Base-by-base conservation (phyloP, 75 land plant genomes). In the Picea glauca region DNA sequence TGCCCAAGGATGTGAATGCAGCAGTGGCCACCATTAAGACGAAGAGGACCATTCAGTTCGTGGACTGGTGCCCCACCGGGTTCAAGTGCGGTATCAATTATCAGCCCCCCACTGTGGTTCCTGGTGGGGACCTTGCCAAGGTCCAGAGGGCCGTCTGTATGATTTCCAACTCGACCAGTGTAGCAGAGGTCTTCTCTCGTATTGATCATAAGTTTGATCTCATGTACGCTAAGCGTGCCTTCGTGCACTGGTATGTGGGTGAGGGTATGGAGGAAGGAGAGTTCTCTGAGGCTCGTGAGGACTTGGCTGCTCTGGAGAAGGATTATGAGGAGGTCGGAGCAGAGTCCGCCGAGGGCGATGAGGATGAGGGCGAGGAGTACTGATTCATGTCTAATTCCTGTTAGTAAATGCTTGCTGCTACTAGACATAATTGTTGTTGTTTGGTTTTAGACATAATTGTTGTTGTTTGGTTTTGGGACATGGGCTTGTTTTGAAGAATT, bases 241-340 rank as follows among this genome's bases (percentile, higher is more conserved):
- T 87, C 64, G 92, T 90, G 75, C 89, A 90, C 76, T 90, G 91
- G 91, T 87, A 90, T 58, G 89, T 90, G 3, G 90, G 91, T 40
- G 90, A 90, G 77, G 92, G 90, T 20, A 90, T 90, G 92, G 92
- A 84, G 59, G 88, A 87, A 60, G 88, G 88, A 13, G 87, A 86
- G 82, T 86, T 86, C 46, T 86, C 87, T 13, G 87, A 86, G 76
- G 87, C 87, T 0, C 76, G 87, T 57, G 87, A 86, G 78, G 87
- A 86, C 32, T 43, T 82, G 68, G 83, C 83, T 65, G 79, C 79
- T 15, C 79, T 78, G 57, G 72, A 78, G 58, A 78, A 78, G 62
- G 83, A 77, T 31, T 82, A 83, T 62, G 67, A 78, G 59, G 87
- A 85, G 77, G 88, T 83, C 74, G 88, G 85, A 31, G 80, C 82